Base-by-base conservation (phyloP, 169 alveolate species). In the Neospora caninum region DNA sequence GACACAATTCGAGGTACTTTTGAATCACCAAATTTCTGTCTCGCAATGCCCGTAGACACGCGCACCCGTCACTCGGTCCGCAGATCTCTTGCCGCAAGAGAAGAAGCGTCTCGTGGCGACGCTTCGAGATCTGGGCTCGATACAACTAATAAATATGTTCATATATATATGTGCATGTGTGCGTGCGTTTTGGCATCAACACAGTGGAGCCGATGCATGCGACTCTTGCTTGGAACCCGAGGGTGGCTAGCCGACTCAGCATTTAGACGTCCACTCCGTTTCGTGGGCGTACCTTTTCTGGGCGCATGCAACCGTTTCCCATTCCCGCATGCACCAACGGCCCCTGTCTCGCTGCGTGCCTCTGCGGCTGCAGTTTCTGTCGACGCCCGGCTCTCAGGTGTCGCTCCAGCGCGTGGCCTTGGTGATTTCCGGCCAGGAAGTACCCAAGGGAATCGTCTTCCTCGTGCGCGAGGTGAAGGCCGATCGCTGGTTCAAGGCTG, bases 331-430 rank as follows among this genome's bases (percentile, higher is more conserved):
- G 34, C 82, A 34, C 82, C 13, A 20, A 34, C 6, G 41, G 2
- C 13, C 82, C 25, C 25, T 6, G 16, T 69, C 2, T 34, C n/a
- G 4, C 34, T 2, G 2, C 41, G n/a, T 34, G n/a, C 18, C 34
- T 34, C 38, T 34, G 38, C 38, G 38, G 0, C n/a, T 2, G 49
- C 69, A 64, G 49, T 88, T 53, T 36, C 29, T n/a, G 80, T 49
- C 94, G 38, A 58, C 92, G 54, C 86, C 73, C 13, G 54, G 73
- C 73, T 64, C 73, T 27, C 73, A 84, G 80, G 94, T 82, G 88
- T 89, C 92, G n/a, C 69, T 92, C 27, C 94, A 92, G 67, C 94
- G 92, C 41, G 94, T 92, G 87, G 92, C 92, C 42, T 69, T 92
- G 39, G 82, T 91, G 29, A 58, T 92, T 45, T 39, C 92, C 34